phyloP scores from a whole-genome alignment of 805 yeast genomes.

The Ascoidea asiatica region DNA sequence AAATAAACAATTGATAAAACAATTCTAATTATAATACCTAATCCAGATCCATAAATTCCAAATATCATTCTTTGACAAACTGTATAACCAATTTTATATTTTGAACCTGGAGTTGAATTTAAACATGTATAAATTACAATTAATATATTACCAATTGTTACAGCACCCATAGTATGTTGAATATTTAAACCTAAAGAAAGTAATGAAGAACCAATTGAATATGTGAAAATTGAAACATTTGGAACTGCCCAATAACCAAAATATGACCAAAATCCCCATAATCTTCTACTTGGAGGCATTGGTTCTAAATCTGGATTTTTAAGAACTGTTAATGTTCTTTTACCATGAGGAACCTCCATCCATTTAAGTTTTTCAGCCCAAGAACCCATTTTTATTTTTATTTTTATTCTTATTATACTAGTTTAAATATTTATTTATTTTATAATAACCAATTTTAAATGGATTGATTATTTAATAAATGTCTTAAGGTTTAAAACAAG shows the following conservation, averaged over 20 bases:
- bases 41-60: constrained; percentile 26
- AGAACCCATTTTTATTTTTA: too few relatives aligned
- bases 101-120: constrained; percentile 17
- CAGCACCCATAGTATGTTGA: constrained; percentile 18
- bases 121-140: constrained; percentile 13
- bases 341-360: too few relatives aligned
- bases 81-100: constrained; percentile 22
- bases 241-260: constrained; percentile 23
- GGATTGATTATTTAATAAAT: too few relatives aligned
- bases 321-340: too few relatives aligned
- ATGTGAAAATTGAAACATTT: constrained; percentile 22
- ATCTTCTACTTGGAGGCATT: constrained; percentile 22
- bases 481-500: too few relatives aligned
- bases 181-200: constrained; percentile 16
- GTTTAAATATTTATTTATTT: too few relatives aligned
- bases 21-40: constrained; percentile 26
- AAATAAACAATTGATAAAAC: constrained; percentile 27
- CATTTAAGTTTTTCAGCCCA: too few relatives aligned
- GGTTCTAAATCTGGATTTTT: constrained; percentile 26
- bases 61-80: constrained; percentile 29
- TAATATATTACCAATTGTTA: constrained; percentile 13
- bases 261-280: constrained; percentile 23
- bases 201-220: constrained; percentile 21
- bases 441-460: too few relatives aligned
- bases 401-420: too few relatives aligned